Conservation (phyloP, 228 moss, liverwort and hornwort species). For the Sphagnum fallax region DNA sequence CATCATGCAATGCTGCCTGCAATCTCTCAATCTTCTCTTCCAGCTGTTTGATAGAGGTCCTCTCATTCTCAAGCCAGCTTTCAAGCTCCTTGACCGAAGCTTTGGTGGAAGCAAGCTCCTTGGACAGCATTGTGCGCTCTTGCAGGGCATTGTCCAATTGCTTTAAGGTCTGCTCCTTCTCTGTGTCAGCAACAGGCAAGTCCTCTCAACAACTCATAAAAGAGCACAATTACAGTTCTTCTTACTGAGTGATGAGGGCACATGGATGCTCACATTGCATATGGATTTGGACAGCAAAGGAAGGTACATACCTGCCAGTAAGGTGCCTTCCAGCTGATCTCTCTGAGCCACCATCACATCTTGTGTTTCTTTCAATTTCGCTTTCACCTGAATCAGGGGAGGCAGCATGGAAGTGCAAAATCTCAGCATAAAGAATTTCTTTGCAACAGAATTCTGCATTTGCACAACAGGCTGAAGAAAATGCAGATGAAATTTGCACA, state of each 20-base stretch:
- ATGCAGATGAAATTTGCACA: neutral
- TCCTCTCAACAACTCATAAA: neutral
- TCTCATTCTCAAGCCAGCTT: conserved; percentile 21
- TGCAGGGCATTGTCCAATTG: conserved; percentile 34
- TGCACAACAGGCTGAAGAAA: neutral
- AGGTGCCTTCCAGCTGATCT: conserved; percentile 24
- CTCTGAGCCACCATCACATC: conserved; percentile 19
- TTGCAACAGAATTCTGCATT: neutral
- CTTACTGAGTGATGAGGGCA: neutral
- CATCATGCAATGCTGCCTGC: conserved; percentile 19
- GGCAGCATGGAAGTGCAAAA: conserved; percentile 1
- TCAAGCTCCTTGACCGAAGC: conserved; percentile 23
- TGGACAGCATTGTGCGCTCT: conserved; percentile 40
- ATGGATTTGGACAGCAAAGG: neutral
- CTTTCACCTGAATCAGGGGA: conserved; percentile 23
- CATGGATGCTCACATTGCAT: neutral
- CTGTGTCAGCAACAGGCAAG: conserved; percentile 15
- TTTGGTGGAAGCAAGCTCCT: conserved; percentile 34
- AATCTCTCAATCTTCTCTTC: conserved; percentile 24
- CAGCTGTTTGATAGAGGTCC: conserved; percentile 14
- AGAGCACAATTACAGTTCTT: neutral
- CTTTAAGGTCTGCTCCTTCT: conserved; percentile 45
- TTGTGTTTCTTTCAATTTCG: conserved; percentile 28
- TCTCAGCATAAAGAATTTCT: neutral
- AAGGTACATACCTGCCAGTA: conserved; percentile 31